Base-by-base conservation (phyloP, 2,329 filamentous ascomycete genomes). In the Trichoderma afroharzianum region DNA sequence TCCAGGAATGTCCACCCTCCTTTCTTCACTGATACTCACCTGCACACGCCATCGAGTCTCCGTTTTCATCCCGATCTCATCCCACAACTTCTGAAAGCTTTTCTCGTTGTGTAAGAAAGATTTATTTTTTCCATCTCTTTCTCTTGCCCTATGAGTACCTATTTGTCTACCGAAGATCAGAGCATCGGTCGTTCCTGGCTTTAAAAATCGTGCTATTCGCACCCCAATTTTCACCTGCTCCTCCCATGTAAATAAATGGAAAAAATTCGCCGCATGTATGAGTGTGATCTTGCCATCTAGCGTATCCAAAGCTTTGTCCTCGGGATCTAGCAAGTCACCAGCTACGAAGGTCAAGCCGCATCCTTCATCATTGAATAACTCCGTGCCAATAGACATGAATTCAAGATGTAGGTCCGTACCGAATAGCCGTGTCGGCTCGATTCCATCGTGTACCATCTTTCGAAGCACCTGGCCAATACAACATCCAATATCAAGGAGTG, bases 161-260 rank as follows among this genome's bases (percentile, higher is more conserved):
- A 67, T 58, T 26, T 67, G 63, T 15, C 63, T 58, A 14, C 63
- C 63, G 9, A 67, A 67, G 6, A 67, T 39, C n/a, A 67, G 55
- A 8, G 63, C 32, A 12, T 67, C 24, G 18, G 14, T 28, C 2
- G 32, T 30, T 15, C 50, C 63, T 0, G 63, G 63, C 18, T 30
- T 50, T 18, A 67, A 3, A 28, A 67, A 67, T 30, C 63, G 50
- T 14, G 15, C 14, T 67, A 67, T 43, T 28, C 63, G 21, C 32
- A 30, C 21, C 4, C 63, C 63, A 6, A 39, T 57, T 5, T 57
- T 39, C n/a, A 67, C 50, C 36, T 67, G 63, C 14, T 57, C 24
- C 24, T 67, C 63, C 63, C 63, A 67, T 15, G 50, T 43, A 24
- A 67, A 67, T 21, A 67, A n/a, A n/a, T 67, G 63, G 24, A 67